phyloP scores from a whole-genome alignment of 495 filamentous ascomycete species.

The Lophium mytilinum region DNA sequence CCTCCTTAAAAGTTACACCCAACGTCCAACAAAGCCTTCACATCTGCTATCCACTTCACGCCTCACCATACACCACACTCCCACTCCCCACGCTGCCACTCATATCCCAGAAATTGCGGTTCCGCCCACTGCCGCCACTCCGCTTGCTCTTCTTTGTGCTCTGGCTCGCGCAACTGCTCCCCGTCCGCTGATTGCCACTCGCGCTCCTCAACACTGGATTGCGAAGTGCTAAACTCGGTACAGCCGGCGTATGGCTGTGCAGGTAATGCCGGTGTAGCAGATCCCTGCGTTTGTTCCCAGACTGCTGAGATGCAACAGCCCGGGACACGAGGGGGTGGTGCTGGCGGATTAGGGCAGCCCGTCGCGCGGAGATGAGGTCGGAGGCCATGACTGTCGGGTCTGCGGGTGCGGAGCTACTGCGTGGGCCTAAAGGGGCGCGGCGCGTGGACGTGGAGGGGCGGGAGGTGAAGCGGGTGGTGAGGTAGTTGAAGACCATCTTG shows the following conservation, averaged over 20 bases:
- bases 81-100: constrained; percentile 70
- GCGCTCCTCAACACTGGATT: constrained; percentile 44
- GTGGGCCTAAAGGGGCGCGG: constrained; percentile 5
- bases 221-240: constrained; percentile 28
- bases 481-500: constrained; percentile 78
- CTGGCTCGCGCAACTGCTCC: constrained; percentile 67
- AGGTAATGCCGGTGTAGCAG: constrained; percentile 35
- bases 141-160: constrained; percentile 58
- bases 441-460: constrained; percentile 16
- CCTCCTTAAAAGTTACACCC: no score
- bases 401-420: constrained; percentile 9
- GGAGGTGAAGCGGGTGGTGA: constrained; percentile 62
- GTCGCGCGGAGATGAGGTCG: constrained; percentile 52
- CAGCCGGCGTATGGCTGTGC: constrained; percentile 16
- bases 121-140: constrained; percentile 53
- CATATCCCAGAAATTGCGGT: constrained; percentile 83
- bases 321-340: constrained; percentile 55
- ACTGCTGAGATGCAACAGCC: constrained; percentile 25
- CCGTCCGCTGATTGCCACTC: not conserved
- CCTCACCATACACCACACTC: constrained; percentile 68
- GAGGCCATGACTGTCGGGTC: constrained; percentile 31
- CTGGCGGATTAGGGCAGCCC: constrained; percentile 73
- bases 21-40: not conserved
- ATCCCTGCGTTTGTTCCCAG: constrained; percentile 44
- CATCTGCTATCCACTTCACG: constrained; percentile 29